Evolutionary conservation across 1,284 basidiomycete genomes (phyloP), one percentile per base, ranked within the genome.

Genomic region (Chondrostereum purpureum): DNA sequence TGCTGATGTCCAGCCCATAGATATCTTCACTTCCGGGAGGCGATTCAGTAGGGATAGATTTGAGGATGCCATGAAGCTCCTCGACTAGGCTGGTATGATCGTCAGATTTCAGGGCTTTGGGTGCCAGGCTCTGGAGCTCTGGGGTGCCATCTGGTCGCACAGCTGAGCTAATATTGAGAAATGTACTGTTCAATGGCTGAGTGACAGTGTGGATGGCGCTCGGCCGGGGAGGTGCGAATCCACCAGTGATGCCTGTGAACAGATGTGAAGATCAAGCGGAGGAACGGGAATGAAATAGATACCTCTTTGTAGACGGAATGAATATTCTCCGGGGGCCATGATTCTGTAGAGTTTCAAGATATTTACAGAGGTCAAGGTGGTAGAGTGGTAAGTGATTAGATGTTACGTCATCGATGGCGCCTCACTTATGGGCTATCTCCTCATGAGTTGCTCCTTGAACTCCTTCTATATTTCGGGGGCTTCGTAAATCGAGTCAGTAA

Each of bases 211-310:
- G 67, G 54, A 83, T 65, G 13, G 74, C 75, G 36, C 63, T 64
- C 3, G 82, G 80, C 5, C 68, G 78, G 2, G 85, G 78, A 0
- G 84, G 82, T 13, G 76, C 79, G 55, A 88, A 85, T 35, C 86
- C 86, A 35, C 85, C 85, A 10, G 67, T 62, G 58, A 88, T 88
- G 49, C 85, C 85, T 87, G 55, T 3, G 34, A 13, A 44, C 18
- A 18, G 5, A 37, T 39, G 44, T 8, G 31, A 39, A n/a, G n/a
- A n/a, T n/a, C 16, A 22, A 19, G 5, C 14, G 16, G 13, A 19
- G 22, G 19, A n/a, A 31, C 8, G 27, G 8, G n/a, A n/a, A 33
- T 27, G n/a, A 12, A 31, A 38, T 13, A 24, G 44, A 10, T 31
- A 63, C 67, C 64, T 55, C 66, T 65, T 54, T 68, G 67, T n/a